These are phyloP conservation scores for Pyrus betulifolia DNA, from an alignment of 306 rosid genomes.

Conservation along the genomic window DNA sequence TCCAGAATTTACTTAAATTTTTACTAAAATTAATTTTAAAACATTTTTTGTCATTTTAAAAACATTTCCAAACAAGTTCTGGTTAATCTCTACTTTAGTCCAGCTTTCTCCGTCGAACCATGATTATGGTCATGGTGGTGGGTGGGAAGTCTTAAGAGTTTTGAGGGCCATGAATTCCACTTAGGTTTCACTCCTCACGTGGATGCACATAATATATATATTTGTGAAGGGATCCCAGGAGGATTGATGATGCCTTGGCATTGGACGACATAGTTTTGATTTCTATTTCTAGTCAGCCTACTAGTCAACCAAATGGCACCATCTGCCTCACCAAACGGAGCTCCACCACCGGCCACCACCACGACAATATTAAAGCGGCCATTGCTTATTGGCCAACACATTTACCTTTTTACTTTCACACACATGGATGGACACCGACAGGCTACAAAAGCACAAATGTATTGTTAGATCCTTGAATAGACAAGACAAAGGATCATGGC, in stretches of 20 bases:
- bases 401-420: not conserved
- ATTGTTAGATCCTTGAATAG: not conserved
- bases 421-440: not conserved
- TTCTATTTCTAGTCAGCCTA: not conserved
- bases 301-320: not conserved
- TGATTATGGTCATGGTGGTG: not conserved
- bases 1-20: no score
- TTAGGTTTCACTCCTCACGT: not conserved
- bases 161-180: constrained; percentile 9
- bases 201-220: not conserved
- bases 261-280: not conserved
- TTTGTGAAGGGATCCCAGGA: not conserved
- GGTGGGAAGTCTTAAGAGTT: not conserved
- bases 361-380: not conserved
- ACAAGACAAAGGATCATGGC: not conserved
- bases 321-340: constrained; percentile 3
- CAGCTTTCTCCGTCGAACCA: not conserved
- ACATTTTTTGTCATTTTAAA: no score
- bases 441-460: not conserved
- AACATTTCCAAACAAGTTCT: no score
- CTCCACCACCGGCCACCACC: not conserved
- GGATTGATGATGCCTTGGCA: constrained; percentile 5
- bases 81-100: no score
- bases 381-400: not conserved
- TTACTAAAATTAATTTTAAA: no score